Conservation (phyloP, 2,329 filamentous ascomycete species). For the Phialophora verrucosa region DNA sequence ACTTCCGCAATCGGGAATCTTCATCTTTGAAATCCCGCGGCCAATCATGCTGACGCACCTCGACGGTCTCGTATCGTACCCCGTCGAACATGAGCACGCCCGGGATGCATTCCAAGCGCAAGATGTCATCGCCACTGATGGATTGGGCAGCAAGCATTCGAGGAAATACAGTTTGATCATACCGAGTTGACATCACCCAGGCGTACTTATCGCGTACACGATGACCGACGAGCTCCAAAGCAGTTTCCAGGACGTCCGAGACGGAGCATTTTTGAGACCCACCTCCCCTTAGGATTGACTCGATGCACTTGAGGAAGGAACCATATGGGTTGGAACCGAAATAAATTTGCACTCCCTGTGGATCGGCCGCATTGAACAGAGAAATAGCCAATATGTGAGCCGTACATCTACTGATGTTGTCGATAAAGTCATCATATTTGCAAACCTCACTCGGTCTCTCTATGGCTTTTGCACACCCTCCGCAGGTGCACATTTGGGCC, state of each 20-base stretch:
- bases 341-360: not conserved
- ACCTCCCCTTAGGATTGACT: not conserved
- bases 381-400: not conserved
- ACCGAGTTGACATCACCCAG: not conserved
- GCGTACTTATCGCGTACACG: not conserved
- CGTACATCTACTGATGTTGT: not conserved
- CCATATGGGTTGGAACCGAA: not conserved
- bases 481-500: no score
- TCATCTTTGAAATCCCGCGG: not conserved
- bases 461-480: not conserved
- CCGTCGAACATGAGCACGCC: not conserved
- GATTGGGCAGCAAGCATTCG: not conserved
- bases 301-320: not conserved
- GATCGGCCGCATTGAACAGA: not conserved
- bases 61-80: not conserved
- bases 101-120: not conserved
- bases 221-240: not conserved
- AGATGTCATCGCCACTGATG: not conserved
- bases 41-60: no score
- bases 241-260: not conserved
- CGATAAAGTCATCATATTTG: not conserved
- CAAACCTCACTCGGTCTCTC: not conserved
- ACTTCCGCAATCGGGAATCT: not conserved
- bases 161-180: not conserved
- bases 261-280: not conserved